These are phyloP conservation scores for Gossypium rotundifolium DNA, from an alignment of 345 rosid genomes.

Conservation along the genomic window DNA sequence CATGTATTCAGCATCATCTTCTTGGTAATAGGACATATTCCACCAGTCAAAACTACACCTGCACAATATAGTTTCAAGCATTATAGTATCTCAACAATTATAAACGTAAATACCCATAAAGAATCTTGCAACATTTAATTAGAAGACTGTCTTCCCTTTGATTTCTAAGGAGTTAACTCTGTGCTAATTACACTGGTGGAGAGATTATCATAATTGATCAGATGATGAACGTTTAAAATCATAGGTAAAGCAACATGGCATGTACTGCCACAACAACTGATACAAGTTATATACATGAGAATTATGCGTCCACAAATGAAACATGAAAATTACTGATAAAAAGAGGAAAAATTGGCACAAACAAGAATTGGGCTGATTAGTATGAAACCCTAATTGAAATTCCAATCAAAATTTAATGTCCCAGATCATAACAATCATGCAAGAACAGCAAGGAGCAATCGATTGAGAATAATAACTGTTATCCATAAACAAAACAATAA, in stretches of 20 bases:
- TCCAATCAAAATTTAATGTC: not conserved
- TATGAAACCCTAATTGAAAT: not conserved
- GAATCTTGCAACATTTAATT: not conserved
- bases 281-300: not conserved
- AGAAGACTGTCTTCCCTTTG: not conserved
- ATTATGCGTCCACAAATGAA: not conserved
- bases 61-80: not conserved
- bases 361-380: not conserved
- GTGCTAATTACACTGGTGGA: not conserved
- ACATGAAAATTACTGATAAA: not conserved
- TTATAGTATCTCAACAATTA: not conserved
- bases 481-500: not conserved
- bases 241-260: not conserved
- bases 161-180: not conserved
- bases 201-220: not conserved
- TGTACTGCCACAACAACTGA: not conserved
- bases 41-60: constrained; percentile 18
- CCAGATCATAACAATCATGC: not conserved
- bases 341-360: not conserved
- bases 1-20: constrained; percentile 53
- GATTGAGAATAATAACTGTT: not conserved
- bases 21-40: constrained; percentile 52
- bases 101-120: not conserved
- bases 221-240: not conserved
- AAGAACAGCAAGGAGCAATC: not conserved